Base-by-base conservation (phyloP, 768 basidiomycete genomes). In the Trametes coccinea region DNA sequence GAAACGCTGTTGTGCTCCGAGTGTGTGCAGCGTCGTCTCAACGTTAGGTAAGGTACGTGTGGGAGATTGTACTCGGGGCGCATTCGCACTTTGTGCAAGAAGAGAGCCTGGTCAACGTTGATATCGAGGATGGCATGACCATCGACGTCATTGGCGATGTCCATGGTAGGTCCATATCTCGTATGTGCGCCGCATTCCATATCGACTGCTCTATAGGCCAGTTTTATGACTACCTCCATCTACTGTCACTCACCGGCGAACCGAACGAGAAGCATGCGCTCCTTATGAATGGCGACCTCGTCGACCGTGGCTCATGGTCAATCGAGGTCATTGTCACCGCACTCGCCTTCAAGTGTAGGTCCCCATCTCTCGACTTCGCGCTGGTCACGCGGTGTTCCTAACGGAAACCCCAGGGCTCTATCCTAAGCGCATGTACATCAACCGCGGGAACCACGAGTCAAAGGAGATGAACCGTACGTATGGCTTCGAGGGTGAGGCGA, bases 71-170 rank as follows among this genome's bases (percentile, higher is more conserved):
- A 27, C 79, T 99, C 14, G 94, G 92, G 9, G 94, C 92, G 62
- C 83, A 91, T 71, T 81, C 84, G 17, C 78, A 84, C 17, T 88
- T 98, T 68, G 78, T 79, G 14, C 82, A 87, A 67, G 93, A 95
- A 69, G 85, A 89, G 61, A 94, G 87, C 65, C 67, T 99, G 69
- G 92, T 95, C 14, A 83, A 89, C 53, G 80, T 95, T 27, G 75
- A 81, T 52, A 74, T 99, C 27, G 80, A 82, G 30, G 87, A 93
- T 13, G 95, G 89, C 0, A 79, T 87, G 56, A 94, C 88, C 0
- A 86, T 89, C 71, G 95, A 98, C 75, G 88, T 99, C 58, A 95
- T 99, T 67, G 97, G 97, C 13, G 96, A 98, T 74, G 92, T 95
- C 11, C 95, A 97, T 74, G 94, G 94, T 91, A 64, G 44, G 78